Base-by-base conservation (phyloP, 306 rosid genomes). In the Medicago truncatula region DNA sequence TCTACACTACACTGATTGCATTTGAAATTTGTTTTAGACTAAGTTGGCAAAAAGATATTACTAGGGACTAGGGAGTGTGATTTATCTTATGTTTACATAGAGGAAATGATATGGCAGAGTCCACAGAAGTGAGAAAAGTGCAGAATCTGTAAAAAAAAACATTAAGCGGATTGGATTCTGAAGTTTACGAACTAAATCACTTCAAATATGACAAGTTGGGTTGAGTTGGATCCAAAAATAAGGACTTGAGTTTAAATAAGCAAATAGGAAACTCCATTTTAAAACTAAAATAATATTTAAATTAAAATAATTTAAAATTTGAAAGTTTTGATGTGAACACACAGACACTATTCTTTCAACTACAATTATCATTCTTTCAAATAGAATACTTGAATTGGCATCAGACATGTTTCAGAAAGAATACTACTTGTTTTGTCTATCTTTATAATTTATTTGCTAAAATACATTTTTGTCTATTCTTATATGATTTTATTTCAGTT, bases 361-460 rank as follows among this genome's bases (percentile, higher is more conserved):
- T 4, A 5, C 17, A 18, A 49, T 49, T 49, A 1, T 49, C 15
- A 20, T 56, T 56, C 61, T 20, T 9, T 56, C 15, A 56, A 54
- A 54, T 7, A 54, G 61, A 54, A 54, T 54, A 18, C 61, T 54
- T 54, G 60, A 54, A 54, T 9, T 54, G 9, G 61, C 61, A 54
- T 54, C 61, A 54, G 23, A 54, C 20, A 54, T 54, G 61, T 54
- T 54, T 54, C 61, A 9, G 61, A 18, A 10, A 54, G 61, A 54
- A 18, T 54, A 54, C 9, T 54, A 54, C 4, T 28, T 28, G 0
- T 28, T 11, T 18, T 20, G 11, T 54, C 60, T 54, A 18, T 54
- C 9, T 54, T 12, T 8, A 18, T 54, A 12, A 54, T 54, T 54
- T 54, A 13, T 18, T 53, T 11, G 25, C 25, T 53, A 53, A 53